Base-by-base conservation (phyloP, 768 basidiomycete genomes). In the Naematelia aurantialba region DNA sequence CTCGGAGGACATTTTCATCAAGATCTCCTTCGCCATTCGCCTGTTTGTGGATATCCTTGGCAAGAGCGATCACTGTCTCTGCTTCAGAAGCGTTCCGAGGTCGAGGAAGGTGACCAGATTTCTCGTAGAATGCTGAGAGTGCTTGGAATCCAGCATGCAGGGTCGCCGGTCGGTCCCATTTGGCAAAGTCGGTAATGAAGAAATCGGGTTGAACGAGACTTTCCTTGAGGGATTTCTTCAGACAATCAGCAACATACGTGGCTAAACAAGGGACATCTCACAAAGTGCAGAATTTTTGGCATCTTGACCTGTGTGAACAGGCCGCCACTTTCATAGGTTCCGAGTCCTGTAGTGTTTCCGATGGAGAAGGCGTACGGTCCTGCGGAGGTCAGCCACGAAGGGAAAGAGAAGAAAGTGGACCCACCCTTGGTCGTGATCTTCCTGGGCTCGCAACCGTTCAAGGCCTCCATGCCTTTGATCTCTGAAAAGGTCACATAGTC, bases 281-380 rank as follows among this genome's bases (percentile, higher is more conserved):
- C 94, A 70, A 97, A 99, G 75, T 91, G 85, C 50, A 97, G 80
- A 51, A 91, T 83, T 80, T 94, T 98, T 10, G 96, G 96, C 91
- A 97, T 94, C 80, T 98, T 99, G 63, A 98, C 92, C 78, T 99
- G 96, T 5, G 89, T 91, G 76, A 97, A 99, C 61, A 93, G 88
- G 34, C 96, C 96, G 24, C 94, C 96, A 26, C 84, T 74, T 66
- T 86, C 84, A 79, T 98, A 98, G 46, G 84, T 81, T 25, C 85
- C 81, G 11, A 96, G 74, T 31, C 82, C 82, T 27, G 86, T 83
- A 1, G 93, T 97, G 75, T 96, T 90, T 2, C 96, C 94, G 58
- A 99, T 94, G 27, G 87, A 81, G 78, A 99, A 99, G 0, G 96
- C 97, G 75, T 98, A 99, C 0, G 96, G 96, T 1, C 94, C 79